Evolutionary conservation across 208 protist species (phyloP).

Genomic region (Herpetomonas muscarum): DNA sequence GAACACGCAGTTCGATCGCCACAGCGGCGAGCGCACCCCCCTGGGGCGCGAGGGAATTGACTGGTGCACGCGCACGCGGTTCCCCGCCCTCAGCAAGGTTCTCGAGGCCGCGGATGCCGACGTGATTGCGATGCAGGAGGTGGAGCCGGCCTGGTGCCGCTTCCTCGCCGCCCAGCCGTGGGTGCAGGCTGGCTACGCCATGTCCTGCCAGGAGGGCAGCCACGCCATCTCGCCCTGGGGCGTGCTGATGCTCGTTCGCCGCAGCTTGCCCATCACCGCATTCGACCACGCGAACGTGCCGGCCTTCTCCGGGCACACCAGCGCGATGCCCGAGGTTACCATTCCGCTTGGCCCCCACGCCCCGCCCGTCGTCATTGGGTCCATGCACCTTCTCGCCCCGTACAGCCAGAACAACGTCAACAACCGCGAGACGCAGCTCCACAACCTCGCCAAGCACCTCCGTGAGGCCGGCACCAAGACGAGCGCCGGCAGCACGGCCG

Average conservation of each 20-base stretch:
- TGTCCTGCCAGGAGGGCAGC: conserved; percentile 27
- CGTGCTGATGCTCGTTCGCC: conserved; percentile 41
- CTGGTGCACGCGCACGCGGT: conserved; percentile 54
- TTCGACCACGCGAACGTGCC: conserved; percentile 37
- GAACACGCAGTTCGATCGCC: conserved; percentile 54
- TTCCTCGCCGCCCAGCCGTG: conserved; percentile 42
- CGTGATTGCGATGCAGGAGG: conserved; percentile 63
- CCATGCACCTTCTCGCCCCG: conserved; percentile 48
- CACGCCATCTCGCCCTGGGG: conserved; percentile 48
- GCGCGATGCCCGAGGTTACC: conserved; percentile 42
- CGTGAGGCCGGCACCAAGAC: conserved; percentile 1
- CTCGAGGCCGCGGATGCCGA: conserved; percentile 38
- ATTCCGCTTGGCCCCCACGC: conserved; percentile 22
- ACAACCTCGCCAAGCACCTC: conserved; percentile 34
- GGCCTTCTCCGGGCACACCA: conserved; percentile 38
- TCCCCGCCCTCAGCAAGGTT: conserved; percentile 36
- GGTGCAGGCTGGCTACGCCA: conserved; percentile 35
- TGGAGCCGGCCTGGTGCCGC: conserved; percentile 41
- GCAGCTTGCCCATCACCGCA: conserved; percentile 12
- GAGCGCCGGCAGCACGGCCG: conserved; percentile 1
- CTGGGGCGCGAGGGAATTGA: conserved; percentile 49
- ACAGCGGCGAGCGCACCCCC: conserved; percentile 45
- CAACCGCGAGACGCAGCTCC: conserved; percentile 39
- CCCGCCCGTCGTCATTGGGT: conserved; percentile 31
- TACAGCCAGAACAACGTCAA: conserved; percentile 46